phyloP scores from a whole-genome alignment of 805 yeast species.

The Cyberlindnera maclurae region DNA sequence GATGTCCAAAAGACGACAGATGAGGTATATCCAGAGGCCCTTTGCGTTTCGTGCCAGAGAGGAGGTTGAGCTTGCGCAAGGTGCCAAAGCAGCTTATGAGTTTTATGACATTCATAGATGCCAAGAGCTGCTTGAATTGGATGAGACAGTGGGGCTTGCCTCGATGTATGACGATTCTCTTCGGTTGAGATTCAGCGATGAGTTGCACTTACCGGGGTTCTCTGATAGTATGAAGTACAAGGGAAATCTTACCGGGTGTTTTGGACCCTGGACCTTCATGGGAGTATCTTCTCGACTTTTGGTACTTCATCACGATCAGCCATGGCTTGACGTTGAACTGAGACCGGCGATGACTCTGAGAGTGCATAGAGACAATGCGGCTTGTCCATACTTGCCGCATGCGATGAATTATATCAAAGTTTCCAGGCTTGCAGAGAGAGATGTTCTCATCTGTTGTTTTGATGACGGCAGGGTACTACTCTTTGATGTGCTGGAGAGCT shows the following conservation, averaged over 20 bases:
- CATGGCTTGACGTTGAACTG: constrained; percentile 4
- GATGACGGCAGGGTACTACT: constrained; percentile 51
- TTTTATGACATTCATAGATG: constrained; percentile 14
- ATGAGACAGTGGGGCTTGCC: constrained; percentile 1
- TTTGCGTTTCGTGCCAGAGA: constrained; percentile 4
- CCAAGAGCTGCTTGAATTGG: constrained; percentile 2
- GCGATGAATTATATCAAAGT: constrained; percentile 45
- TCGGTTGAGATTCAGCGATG: background rate
- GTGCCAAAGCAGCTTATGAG: constrained; percentile 8
- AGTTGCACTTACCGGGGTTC: background rate
- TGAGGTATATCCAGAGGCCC: constrained; percentile 6
- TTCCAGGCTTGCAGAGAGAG: constrained; percentile 29
- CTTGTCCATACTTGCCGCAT: constrained; percentile 50
- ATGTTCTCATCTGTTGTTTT: constrained; percentile 40
- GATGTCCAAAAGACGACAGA: constrained; percentile 3
- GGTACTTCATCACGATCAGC: constrained; percentile 6
- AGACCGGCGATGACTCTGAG: constrained; percentile 12
- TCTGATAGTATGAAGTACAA: constrained; percentile 9
- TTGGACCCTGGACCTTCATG: constrained; percentile 5
- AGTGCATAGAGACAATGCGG: constrained; percentile 35
- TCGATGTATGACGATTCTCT: constrained; percentile 14
- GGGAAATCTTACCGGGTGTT: constrained; percentile 18
- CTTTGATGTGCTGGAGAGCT: constrained; percentile 24
- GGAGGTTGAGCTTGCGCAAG: constrained; percentile 6
- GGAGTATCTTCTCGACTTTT: constrained; percentile 10